Evolutionary conservation across 1,139 yeast species (phyloP).

Genomic region (Chernovozyma sophiae-reginae): DNA sequence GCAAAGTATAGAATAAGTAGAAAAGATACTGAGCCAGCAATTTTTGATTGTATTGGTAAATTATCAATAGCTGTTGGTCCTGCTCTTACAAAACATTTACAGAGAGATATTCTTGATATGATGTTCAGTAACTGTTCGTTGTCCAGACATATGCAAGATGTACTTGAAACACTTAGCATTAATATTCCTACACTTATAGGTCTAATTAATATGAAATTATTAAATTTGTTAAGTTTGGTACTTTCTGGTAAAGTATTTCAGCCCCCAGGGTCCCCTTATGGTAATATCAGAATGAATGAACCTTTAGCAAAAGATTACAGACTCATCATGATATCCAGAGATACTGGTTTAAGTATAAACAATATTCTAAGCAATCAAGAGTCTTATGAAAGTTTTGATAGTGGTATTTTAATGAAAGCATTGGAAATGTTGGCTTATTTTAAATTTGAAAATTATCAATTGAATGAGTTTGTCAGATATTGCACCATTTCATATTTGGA

Average conservation of each 20-base stretch:
- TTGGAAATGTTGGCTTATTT: constrained; percentile 71
- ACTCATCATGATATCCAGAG: constrained; percentile 66
- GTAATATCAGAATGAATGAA: constrained; percentile 58
- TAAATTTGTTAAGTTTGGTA: constrained; percentile 72
- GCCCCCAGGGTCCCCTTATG: constrained; percentile 86
- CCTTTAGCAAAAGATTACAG: constrained; percentile 74
- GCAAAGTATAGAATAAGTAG: constrained; percentile 59
- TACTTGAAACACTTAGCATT: constrained; percentile 61
- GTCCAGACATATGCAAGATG: constrained; percentile 73
- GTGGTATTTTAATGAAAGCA: constrained; percentile 59
- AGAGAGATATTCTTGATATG: constrained; percentile 74
- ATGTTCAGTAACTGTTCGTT: constrained; percentile 76
- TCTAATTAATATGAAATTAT: constrained; percentile 64
- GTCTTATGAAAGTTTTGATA: constrained; percentile 43
- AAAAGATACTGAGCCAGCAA: constrained; percentile 79
- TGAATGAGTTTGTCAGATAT: constrained; percentile 82
- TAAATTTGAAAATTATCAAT: constrained; percentile 68
- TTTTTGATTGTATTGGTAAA: constrained; percentile 85
- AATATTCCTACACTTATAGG: constrained; percentile 79
- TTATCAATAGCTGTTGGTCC: constrained; percentile 90
- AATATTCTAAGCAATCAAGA: constrained; percentile 35
- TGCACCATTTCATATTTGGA: constrained; percentile 80
- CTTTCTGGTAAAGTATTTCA: constrained; percentile 77
- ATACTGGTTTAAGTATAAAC: constrained; percentile 46
- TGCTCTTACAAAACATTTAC: constrained; percentile 86